Base-by-base conservation (phyloP, 805 yeast genomes). In the Wickerhamiella dianesei region DNA sequence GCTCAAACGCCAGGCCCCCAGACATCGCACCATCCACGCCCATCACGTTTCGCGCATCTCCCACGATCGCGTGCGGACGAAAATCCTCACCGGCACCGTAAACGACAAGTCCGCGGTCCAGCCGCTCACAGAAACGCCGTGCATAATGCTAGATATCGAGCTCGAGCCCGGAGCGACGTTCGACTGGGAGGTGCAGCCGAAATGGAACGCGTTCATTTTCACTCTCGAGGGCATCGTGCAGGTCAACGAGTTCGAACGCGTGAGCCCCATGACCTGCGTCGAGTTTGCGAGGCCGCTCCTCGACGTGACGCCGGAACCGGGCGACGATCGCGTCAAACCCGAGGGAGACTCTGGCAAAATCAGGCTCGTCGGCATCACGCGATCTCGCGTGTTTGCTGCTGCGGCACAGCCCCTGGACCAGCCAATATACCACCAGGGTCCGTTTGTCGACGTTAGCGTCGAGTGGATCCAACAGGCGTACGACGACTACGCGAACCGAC, bases 121-220 rank as follows among this genome's bases (percentile, higher is more conserved):
- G 22, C 46, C 42, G 48, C 47, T 55, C 37, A 53, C 57, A 12
- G 32, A 49, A 4, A 52, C 57, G 5, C 57, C 57, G 5, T 50
- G 50, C 1, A 44, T 46, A 9, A 35, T 55, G 1, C 42, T 55
- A n/a, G 48, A 47, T 35, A 45, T 48, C 21, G 16, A 36, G 2
- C 17, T 54, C 9, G 47, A 44, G 41, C 54, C 55, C 4, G 53
- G 51, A 12, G 43, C 51, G 3, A 14, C 14, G 16, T 18, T 55
- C 13, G 48, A 43, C 21, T 35, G 51, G 6, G 47, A 51, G 3
- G 53, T 54, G 16, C 59, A 59, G 37, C 39, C 50, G 13, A 57
- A 48, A 20, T 62, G 59, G 56, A 62, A 59, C 46, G 60, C 63
- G 3, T 60, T 62, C 39, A 50, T 58, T 8, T 60, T 57, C 42